A percentile compares a stretch with the other conserved stretches of the same genome.
Conservation (phyloP, 139 green algal genomes). For the Haematococcus lacustris region DNA sequence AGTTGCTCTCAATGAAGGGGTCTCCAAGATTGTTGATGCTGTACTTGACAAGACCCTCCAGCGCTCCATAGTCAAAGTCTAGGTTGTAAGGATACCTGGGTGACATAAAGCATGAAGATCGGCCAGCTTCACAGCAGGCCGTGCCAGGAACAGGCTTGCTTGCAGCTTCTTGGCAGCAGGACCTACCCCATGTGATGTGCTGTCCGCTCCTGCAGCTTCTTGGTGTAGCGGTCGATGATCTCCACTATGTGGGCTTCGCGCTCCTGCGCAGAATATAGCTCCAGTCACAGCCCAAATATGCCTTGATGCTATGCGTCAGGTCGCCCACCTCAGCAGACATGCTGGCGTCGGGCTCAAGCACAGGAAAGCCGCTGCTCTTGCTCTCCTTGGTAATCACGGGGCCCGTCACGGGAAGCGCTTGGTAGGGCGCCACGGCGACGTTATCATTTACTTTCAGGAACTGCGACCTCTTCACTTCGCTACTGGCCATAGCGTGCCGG, state of each 20-base stretch:
- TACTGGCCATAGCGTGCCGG: background rate
- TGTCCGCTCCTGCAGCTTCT: conserved; percentile 73
- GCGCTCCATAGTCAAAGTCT: conserved; percentile 91
- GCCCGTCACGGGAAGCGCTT: conserved; percentile 65
- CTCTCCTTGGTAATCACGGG: conserved; percentile 58
- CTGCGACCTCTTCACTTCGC: background rate
- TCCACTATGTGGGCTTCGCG: conserved; percentile 44
- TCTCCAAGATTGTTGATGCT: conserved; percentile 98
- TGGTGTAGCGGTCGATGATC: conserved; percentile 69
- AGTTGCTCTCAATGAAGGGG: conserved; percentile 96
- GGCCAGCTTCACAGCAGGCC: background rate
- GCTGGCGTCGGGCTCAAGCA: conserved; percentile 45
- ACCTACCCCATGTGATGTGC: conserved; percentile 78
- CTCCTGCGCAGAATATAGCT: conserved; percentile 46
- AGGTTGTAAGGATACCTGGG: conserved; percentile 93
- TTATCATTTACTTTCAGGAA: background rate
- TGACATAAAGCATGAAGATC: background rate
- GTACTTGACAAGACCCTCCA: conserved; percentile 80
- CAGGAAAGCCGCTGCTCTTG: conserved; percentile 46
- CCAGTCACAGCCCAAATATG: no score
- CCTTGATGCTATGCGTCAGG: background rate
- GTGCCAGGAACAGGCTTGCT: background rate
- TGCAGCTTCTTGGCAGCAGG: no score
- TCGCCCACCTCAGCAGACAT: conserved; percentile 44
- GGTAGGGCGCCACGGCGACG: conserved; percentile 58